phyloP scores from a whole-genome alignment of 1,139 yeast genomes.

The Wickerhamiella infanticola region DNA sequence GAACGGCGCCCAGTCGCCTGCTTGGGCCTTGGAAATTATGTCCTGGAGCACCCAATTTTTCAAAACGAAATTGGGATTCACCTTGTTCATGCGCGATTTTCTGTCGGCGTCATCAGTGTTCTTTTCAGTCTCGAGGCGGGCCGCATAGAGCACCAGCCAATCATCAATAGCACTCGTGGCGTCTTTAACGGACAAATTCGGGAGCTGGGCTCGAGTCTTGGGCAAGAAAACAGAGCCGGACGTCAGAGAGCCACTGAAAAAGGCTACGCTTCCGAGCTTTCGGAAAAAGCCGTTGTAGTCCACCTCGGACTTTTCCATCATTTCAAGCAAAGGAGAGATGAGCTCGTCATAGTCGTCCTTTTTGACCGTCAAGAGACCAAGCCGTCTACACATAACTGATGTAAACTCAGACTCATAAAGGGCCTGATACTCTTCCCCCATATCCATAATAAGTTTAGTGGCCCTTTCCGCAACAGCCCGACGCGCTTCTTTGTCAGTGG shows the following conservation, averaged over 20 bases:
- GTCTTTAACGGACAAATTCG: slow-evolving; percentile 20
- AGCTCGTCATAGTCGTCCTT: slow-evolving; percentile 33
- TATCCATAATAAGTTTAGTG: slow-evolving; percentile 43
- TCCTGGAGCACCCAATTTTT: slow-evolving; percentile 80
- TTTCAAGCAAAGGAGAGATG: slow-evolving; percentile 46
- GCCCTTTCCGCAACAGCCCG: slow-evolving; percentile 45
- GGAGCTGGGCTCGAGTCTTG: slow-evolving; percentile 19
- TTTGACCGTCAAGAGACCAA: slow-evolving; percentile 40
- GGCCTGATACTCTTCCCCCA: slow-evolving; percentile 50
- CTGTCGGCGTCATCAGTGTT: slow-evolving; percentile 27
- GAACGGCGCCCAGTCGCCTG: slow-evolving; percentile 17
- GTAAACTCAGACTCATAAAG: slow-evolving; percentile 47
- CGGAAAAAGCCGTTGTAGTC: slow-evolving; percentile 75
- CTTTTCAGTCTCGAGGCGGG: slow-evolving; percentile 28
- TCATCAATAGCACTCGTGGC: slow-evolving; percentile 20
- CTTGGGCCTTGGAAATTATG: slow-evolving; percentile 34
- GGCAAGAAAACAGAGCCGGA: slow-evolving; percentile 22
- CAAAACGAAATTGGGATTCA: slow-evolving; percentile 71
- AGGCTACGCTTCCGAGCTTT: slow-evolving; percentile 34
- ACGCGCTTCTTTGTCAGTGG: slow-evolving; percentile 32
- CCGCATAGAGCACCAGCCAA: slow-evolving; percentile 29
- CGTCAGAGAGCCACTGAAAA: slow-evolving; percentile 12
- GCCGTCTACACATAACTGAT: slow-evolving; percentile 43
- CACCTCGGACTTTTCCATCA: slow-evolving; percentile 44
- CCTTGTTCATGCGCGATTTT: slow-evolving; percentile 27